Percentiles rank a stretch among this genome's conserved stretches.
phyloP scores from a whole-genome alignment of 179 eudicot genomes.

The Spergularia azorica region DNA sequence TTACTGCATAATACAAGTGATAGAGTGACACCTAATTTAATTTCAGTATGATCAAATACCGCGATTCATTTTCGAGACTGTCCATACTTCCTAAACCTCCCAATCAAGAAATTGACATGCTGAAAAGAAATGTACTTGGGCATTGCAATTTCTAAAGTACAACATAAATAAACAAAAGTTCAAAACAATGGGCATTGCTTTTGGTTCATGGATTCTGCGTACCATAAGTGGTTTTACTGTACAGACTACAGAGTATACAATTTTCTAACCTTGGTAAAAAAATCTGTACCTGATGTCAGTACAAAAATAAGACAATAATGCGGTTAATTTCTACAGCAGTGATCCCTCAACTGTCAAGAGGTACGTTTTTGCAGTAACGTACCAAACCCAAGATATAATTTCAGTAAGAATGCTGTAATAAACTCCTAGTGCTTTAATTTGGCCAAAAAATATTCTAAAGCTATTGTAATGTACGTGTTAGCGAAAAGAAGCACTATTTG shows the following conservation, averaged over 20 bases:
- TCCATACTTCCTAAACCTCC: neutral
- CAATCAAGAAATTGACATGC: conserved; percentile 18
- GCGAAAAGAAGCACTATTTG: too few species aligned
- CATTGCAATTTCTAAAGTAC: conserved; percentile 10
- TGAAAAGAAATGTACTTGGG: conserved; percentile 3
- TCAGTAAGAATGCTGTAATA: too few species aligned
- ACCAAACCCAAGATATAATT: too few species aligned
- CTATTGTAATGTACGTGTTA: too few species aligned
- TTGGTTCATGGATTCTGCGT: neutral
- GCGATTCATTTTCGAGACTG: neutral
- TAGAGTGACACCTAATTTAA: neutral
- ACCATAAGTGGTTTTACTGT: conserved; percentile 4
- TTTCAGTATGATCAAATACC: neutral
- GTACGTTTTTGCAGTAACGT: neutral
- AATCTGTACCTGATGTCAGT: neutral
- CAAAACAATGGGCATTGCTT: conserved; percentile 36
- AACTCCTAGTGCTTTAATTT: too few species aligned
- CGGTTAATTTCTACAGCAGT: neutral
- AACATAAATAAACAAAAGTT: conserved; percentile 24
- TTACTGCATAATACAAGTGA: neutral
- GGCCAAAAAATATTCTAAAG: too few species aligned
- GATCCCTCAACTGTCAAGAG: neutral
- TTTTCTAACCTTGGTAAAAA: conserved; percentile 3
- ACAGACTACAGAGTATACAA: neutral
- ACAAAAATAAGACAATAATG: neutral